Base-by-base conservation (phyloP, 768 basidiomycete genomes). In the Neoboletus subvelutipes region DNA sequence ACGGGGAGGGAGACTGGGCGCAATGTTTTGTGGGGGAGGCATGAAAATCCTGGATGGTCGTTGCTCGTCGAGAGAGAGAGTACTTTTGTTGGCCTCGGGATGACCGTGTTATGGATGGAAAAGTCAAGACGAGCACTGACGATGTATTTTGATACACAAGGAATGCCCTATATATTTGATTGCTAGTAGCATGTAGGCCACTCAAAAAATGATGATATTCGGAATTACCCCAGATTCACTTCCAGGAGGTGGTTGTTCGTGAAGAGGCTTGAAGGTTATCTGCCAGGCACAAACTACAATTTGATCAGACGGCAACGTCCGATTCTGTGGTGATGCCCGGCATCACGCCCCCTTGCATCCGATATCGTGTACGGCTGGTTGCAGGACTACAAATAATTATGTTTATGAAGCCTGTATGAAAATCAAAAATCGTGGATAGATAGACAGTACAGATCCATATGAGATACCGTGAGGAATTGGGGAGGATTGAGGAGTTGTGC, bases 371-470 rank as follows among this genome's bases (percentile, higher is more conserved):
- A 34, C n/a, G 34, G 10, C 43, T 17, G 52, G 29, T 20, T 22
- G 11, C n/a, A 51, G 5, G 57, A 41, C 50, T 40, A 50, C 33
- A 37, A 12, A 50, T 41, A 36, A 42, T 37, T 17, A 58, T 18
- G 29, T 29, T 52, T 36, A 29, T 42, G n/a, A 55, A 47, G 6
- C 20, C 20, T 46, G 51, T 36, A 13, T 20, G 24, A 13, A 29
- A 36, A 50, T 33, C 63, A 65, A 57, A 46, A 54, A 28, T 48
- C 18, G 26, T 53, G 20, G n/a, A 54, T 50, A 54, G 51, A 56
- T 52, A 12, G 46, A 50, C 13, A 52, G 54, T 55, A 63, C 47
- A 61, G 33, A 67, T 61, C 50, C 62, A 40, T 33, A 57, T 55
- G 58, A 52, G 49, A 55, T 65, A 55, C 40, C 39, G 41, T 61